A percentile compares a stretch with the other conserved stretches of the same genome.
phyloP scores from a whole-genome alignment of 306 rosid genomes.

The Rosa multiflora region DNA sequence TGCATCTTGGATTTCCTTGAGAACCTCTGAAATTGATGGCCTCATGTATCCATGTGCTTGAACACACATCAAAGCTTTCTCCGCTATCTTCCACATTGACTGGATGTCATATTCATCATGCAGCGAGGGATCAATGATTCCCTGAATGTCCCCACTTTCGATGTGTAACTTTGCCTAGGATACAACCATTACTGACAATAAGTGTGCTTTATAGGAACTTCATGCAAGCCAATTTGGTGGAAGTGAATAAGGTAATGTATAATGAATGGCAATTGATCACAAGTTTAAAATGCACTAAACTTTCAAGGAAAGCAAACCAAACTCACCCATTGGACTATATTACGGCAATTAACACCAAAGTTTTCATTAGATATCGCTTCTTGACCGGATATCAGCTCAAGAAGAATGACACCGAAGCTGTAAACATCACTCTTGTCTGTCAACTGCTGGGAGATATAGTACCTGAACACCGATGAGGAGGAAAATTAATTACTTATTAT shows the following conservation, averaged over 20 bases:
- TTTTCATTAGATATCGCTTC: conserved; percentile 95
- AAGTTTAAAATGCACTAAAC: background rate
- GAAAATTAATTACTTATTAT: background rate
- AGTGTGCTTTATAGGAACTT: background rate
- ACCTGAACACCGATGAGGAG: conserved; percentile 47
- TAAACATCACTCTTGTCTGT: conserved; percentile 96
- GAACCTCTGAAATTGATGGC: conserved; percentile 91
- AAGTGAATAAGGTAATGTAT: background rate
- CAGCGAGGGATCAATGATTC: conserved; percentile 79
- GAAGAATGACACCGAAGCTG: conserved; percentile 98
- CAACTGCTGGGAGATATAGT: conserved; percentile 91
- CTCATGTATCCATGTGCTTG: conserved; percentile 85
- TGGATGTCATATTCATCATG: conserved; percentile 69
- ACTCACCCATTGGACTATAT: conserved; percentile 97
- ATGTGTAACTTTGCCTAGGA: conserved; percentile 81
- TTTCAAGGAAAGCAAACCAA: conserved; percentile 18
- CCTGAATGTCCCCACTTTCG: conserved; percentile 95
- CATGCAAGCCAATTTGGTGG: conserved; percentile 6
- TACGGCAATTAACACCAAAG: conserved; percentile 90
- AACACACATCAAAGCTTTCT: conserved; percentile 96
- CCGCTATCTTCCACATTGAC: conserved; percentile 99
- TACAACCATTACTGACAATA: conserved; percentile 16
- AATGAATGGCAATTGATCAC: background rate
- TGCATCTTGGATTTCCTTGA: conserved; percentile 96
- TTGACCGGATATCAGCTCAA: conserved; percentile 95